Evolutionary conservation across 352 stramenopile genomes (phyloP).

Genomic region (Pythium utonaiense): DNA sequence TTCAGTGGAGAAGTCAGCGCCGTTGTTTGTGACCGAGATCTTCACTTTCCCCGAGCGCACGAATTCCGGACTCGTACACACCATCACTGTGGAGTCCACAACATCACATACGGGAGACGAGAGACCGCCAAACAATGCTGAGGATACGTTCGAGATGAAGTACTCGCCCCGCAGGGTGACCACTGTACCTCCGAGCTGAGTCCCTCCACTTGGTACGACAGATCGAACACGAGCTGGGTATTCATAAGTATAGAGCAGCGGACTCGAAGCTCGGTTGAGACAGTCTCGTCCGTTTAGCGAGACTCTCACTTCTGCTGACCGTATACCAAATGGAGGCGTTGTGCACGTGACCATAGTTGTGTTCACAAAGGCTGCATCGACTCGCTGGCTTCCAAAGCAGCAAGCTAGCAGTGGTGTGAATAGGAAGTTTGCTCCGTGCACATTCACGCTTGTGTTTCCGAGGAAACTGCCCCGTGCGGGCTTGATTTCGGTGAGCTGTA

Average conservation of each 20-base stretch:
- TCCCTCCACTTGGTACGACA: conserved; percentile 35
- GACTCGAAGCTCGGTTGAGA: conserved; percentile 26
- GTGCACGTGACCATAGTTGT: conserved; percentile 49
- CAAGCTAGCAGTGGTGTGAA: conserved; percentile 54
- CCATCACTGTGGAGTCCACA: conserved; percentile 32
- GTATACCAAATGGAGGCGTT: conserved; percentile 32
- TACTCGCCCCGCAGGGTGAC: conserved; percentile 36
- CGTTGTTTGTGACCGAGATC: conserved; percentile 67
- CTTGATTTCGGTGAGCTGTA: conserved; percentile 20
- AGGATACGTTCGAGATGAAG: conserved; percentile 40
- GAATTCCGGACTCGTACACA: conserved; percentile 39
- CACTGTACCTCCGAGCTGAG: conserved; percentile 47
- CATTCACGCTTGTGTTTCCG: conserved; percentile 39
- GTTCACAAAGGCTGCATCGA: conserved; percentile 66
- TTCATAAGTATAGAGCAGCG: conserved; percentile 42
- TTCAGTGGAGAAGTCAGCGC: conserved; percentile 45
- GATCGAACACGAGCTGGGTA: conserved; percentile 26
- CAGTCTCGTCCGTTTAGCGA: conserved; percentile 63
- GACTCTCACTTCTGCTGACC: conserved; percentile 30
- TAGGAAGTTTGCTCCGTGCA: conserved; percentile 51
- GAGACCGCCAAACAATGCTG: conserved; percentile 17
- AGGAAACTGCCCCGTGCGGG: conserved; percentile 27
- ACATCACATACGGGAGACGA: conserved; percentile 2
- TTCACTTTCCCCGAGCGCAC: conserved; percentile 10
- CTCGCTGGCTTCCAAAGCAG: conserved; percentile 50